A percentile compares a stretch with the other conserved stretches of the same genome.
Conservation (phyloP, 2,329 filamentous ascomycete genomes). For the Penicillium paneum region DNA sequence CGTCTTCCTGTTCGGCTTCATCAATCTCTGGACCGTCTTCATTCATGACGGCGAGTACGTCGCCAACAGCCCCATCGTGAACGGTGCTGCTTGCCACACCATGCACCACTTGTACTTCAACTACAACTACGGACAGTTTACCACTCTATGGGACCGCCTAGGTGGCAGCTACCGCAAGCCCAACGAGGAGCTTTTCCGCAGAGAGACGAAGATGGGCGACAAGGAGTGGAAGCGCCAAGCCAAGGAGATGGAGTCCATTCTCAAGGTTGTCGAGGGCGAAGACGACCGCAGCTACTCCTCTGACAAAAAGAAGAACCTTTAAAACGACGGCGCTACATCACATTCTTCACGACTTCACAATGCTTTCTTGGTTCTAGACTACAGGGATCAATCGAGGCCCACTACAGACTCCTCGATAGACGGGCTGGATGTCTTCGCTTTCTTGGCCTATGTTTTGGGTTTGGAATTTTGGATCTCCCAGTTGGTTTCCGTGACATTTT, state of each 20-base stretch:
- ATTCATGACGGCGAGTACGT: slow-evolving; percentile 96
- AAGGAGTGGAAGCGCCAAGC: slow-evolving; percentile 75
- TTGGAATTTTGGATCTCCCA: background rate
- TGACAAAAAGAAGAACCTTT: slow-evolving; percentile 36
- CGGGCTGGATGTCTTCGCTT: background rate
- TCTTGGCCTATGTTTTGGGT: background rate
- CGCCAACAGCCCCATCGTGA: slow-evolving; percentile 84
- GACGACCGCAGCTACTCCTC: slow-evolving; percentile 47
- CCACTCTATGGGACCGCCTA: slow-evolving; percentile 84
- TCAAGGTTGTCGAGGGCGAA: slow-evolving; percentile 67
- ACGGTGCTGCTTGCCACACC: slow-evolving; percentile 93
- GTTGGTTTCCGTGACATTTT: background rate
- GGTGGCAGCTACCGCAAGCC: slow-evolving; percentile 84
- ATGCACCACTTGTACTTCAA: slow-evolving; percentile 86
- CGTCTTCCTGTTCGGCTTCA: slow-evolving; percentile 79
- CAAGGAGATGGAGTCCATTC: slow-evolving; percentile 70
- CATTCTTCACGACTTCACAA: slow-evolving; percentile 4
- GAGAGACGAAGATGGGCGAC: slow-evolving; percentile 79
- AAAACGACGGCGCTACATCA: slow-evolving; percentile 8
- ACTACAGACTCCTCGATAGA: background rate
- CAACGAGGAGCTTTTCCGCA: slow-evolving; percentile 78
- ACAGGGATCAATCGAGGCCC: background rate
- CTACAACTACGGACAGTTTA: slow-evolving; percentile 95
- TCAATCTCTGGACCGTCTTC: slow-evolving; percentile 96
- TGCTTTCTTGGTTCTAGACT: slow-evolving; percentile 1